A percentile compares a stretch with the other conserved stretches of the same genome.
These are phyloP conservation scores for Chaetothyriales sp. DNA, from an alignment of 2,329 filamentous ascomycete species.

Conservation along the genomic window DNA sequence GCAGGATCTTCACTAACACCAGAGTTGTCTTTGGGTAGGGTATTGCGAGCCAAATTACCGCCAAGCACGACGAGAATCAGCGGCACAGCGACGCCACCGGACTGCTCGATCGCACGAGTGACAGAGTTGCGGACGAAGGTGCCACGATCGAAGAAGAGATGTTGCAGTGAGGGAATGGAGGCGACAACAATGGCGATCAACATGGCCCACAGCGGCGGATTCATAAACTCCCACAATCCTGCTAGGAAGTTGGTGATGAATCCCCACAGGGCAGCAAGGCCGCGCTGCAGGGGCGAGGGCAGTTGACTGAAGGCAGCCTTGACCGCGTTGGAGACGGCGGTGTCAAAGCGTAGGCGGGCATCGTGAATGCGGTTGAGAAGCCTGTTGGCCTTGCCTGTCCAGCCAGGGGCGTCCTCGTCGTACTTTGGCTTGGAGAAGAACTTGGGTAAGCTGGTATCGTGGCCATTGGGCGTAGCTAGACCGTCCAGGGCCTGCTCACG, in stretches of 20 bases:
- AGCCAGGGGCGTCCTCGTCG: slow-evolving; percentile 19
- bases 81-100: slow-evolving; percentile 81
- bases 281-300: slow-evolving; percentile 40
- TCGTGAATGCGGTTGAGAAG: slow-evolving; percentile 18
- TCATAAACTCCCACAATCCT: slow-evolving; percentile 90
- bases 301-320: slow-evolving; percentile 34
- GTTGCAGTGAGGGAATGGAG: slow-evolving; percentile 68
- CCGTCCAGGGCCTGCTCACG: slow-evolving; percentile 31
- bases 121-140: slow-evolving; percentile 89
- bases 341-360: background rate
- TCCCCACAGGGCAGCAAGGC: slow-evolving; percentile 30
- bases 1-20: slow-evolving; percentile 56
- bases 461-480: slow-evolving; percentile 29
- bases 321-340: slow-evolving; percentile 1
- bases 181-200: slow-evolving; percentile 79
- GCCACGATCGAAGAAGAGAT: slow-evolving; percentile 73
- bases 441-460: slow-evolving; percentile 39
- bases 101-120: slow-evolving; percentile 72
- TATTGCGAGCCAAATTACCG: slow-evolving; percentile 87
- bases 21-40: slow-evolving; percentile 54
- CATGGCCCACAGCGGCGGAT: slow-evolving; percentile 97
- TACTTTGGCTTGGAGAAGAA: slow-evolving; percentile 39
- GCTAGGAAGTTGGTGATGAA: slow-evolving; percentile 40
- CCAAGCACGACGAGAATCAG: slow-evolving; percentile 91
- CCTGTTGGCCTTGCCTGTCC: slow-evolving; percentile 20